Base-by-base conservation (phyloP, 257 asterid genomes). In the Plantago ovata region DNA sequence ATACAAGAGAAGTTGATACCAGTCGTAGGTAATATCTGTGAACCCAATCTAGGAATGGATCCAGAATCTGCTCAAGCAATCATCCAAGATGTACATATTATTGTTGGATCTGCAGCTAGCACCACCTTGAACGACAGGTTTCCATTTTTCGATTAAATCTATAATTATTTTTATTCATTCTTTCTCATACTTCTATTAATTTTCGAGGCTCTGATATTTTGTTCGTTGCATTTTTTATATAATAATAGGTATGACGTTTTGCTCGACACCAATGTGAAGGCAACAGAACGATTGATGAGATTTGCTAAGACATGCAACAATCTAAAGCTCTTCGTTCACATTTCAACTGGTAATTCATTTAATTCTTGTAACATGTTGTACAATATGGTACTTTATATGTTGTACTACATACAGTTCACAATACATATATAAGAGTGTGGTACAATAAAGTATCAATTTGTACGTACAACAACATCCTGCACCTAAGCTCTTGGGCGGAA, bases 231-330 rank as follows among this genome's bases (percentile, higher is more conserved):
- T n/a, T n/a, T n/a, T n/a, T n/a, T n/a, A n/a, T n/a, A n/a, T 3
- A 6, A 8, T 6, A 8, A 28, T 28, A 81, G 89, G 65, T 82
- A 82, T 28, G 85, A 79, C 41, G 24, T 65, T 39, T 38, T 75
- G 21, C 32, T 79, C 1, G 78, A 79, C 11, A 23, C 64, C 33
- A 82, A 82, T 5, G 69, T 75, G 46, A 71, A 49, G 20, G 85
- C 75, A 36, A 76, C 84, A 41, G 81, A 71, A 49, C 58, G 81
- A 9, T 13, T 78, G 3, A 68, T 75, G 85, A 58, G 78, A 66
- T 81, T 81, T 54, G 83, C 81, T 9, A 79, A 73, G 67, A 60
- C 78, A 7, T 81, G 89, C 85, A 66, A 54, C 50, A 79, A 81
- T 39, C 72, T 79, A 47, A 52, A 73, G 48, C 77, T 81, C 32